Evolutionary conservation across 169 alveolate species (phyloP).

Genomic region (Eimeria falciformis): DNA sequence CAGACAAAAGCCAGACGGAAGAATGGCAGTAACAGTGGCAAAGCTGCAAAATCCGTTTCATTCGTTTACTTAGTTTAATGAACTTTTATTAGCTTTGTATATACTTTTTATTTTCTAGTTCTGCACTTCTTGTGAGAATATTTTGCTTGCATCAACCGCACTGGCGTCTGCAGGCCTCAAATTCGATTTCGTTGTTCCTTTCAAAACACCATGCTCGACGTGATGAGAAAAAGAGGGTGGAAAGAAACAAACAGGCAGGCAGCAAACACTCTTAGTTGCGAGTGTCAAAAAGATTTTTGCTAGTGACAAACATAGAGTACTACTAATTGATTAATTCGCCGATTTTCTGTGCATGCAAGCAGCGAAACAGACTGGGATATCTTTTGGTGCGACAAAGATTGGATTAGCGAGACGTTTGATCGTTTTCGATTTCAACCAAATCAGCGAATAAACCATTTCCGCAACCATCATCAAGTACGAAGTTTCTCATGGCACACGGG

Average conservation of each 20-base stretch:
- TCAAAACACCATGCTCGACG: constrained; percentile 95
- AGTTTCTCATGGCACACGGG: neutral
- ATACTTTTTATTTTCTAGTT: neutral
- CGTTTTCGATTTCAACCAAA: constrained; percentile 91
- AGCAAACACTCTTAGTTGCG: neutral
- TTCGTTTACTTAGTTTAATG: neutral
- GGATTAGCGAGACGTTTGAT: constrained; percentile 93
- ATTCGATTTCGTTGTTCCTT: constrained; percentile 93
- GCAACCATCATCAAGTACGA: constrained; percentile 93
- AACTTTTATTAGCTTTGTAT: neutral
- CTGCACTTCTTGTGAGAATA: too few relatives aligned
- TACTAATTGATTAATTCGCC: neutral
- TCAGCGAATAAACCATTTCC: constrained; percentile 93
- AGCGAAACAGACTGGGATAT: constrained; percentile 94
- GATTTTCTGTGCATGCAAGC: constrained; percentile 33
- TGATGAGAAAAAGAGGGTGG: constrained; percentile 92
- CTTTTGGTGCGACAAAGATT: constrained; percentile 95
- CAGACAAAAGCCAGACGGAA: too few relatives aligned
- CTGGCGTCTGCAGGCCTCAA: constrained; percentile 41
- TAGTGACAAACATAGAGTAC: too few relatives aligned
- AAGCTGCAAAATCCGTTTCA: too few relatives aligned
- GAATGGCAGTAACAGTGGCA: too few relatives aligned
- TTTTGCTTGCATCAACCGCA: neutral
- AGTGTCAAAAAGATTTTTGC: neutral
- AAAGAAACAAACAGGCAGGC: constrained; percentile 86